These are phyloP conservation scores for Orbilia oligospora DNA, from an alignment of 2,329 filamentous ascomycete species.

Conservation along the genomic window DNA sequence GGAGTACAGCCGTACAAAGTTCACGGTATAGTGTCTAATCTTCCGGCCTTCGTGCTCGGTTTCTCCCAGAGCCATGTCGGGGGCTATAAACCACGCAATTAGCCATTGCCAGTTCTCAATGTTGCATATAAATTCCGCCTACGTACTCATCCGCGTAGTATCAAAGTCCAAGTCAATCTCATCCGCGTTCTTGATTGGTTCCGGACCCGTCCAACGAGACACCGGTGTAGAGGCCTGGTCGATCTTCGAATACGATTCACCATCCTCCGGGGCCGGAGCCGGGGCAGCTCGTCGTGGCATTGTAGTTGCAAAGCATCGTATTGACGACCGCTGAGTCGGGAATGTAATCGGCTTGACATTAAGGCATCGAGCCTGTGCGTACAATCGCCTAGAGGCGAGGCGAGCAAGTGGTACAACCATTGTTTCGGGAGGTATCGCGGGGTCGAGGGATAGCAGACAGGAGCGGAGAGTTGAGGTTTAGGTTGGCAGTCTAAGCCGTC, in stretches of 20 bases:
- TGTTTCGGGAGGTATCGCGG: constrained; percentile 44
- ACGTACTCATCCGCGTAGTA: constrained; percentile 68
- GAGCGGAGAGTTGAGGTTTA: constrained; percentile 37
- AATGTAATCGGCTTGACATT: constrained; percentile 36
- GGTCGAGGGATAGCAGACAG: constrained; percentile 30
- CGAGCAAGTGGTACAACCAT: constrained; percentile 57
- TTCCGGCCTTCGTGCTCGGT: constrained; percentile 77
- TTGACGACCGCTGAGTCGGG: constrained; percentile 37
- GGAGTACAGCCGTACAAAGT: constrained; percentile 73
- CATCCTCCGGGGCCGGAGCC: constrained; percentile 6
- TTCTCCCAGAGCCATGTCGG: constrained; percentile 65
- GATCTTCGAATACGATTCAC: constrained; percentile 20
- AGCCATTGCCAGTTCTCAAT: constrained; percentile 67
- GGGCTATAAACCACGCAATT: constrained; percentile 67
- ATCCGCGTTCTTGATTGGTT: constrained; percentile 34
- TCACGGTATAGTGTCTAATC: constrained; percentile 98
- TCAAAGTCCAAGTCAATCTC: constrained; percentile 63
- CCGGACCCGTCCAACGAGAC: constrained; percentile 39
- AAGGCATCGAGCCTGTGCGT: constrained; percentile 47
- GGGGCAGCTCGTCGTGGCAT: constrained; percentile 53
- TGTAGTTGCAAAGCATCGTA: constrained; percentile 53
- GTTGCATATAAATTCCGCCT: constrained; percentile 66
- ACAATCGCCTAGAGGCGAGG: constrained; percentile 53
- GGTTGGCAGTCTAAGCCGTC: constrained; percentile 38
- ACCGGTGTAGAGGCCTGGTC: constrained; percentile 53